Conservation (phyloP, 306 rosid species). For the Lathyrus tuberosus region DNA sequence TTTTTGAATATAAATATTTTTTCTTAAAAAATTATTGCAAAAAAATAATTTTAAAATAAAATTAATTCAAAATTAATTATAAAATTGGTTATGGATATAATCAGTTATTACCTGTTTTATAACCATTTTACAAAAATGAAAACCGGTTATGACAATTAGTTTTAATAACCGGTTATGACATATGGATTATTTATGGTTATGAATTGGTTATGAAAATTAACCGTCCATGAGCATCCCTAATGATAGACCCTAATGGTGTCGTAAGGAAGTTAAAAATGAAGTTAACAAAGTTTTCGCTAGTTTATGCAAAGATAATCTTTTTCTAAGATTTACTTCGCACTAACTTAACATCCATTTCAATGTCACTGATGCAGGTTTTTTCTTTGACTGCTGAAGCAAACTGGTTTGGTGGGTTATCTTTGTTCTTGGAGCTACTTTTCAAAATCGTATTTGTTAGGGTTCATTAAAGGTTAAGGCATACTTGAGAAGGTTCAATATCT, state of each 20-base stretch:
- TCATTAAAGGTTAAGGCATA: slow-evolving; percentile 18
- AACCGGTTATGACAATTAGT: too few relatives aligned
- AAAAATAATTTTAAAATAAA: too few relatives aligned
- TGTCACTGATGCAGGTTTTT: slow-evolving; percentile 19
- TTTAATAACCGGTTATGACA: too few relatives aligned
- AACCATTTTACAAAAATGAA: too few relatives aligned
- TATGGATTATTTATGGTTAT: too few relatives aligned
- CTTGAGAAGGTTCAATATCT: slow-evolving; percentile 42
- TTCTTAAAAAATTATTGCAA: too few relatives aligned
- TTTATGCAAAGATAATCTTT: slow-evolving; percentile 35
- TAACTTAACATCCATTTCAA: slow-evolving; percentile 36
- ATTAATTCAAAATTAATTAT: too few relatives aligned
- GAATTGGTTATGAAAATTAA: too few relatives aligned
- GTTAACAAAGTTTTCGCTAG: slow-evolving; percentile 34
- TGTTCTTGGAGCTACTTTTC: slow-evolving; percentile 18
- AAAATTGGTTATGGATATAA: too few relatives aligned
- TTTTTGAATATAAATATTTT: too few relatives aligned
- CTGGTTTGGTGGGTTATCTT: not conserved
- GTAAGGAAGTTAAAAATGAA: slow-evolving; percentile 38
- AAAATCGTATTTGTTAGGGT: slow-evolving; percentile 36
- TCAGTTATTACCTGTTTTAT: too few relatives aligned
- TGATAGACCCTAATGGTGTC: slow-evolving; percentile 37
- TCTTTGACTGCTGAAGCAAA: slow-evolving; percentile 28
- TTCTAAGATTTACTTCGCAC: slow-evolving; percentile 30
- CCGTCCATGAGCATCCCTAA: too few relatives aligned